Conservation (phyloP, 352 stramenopile species). For the Phytopythium montanum region DNA sequence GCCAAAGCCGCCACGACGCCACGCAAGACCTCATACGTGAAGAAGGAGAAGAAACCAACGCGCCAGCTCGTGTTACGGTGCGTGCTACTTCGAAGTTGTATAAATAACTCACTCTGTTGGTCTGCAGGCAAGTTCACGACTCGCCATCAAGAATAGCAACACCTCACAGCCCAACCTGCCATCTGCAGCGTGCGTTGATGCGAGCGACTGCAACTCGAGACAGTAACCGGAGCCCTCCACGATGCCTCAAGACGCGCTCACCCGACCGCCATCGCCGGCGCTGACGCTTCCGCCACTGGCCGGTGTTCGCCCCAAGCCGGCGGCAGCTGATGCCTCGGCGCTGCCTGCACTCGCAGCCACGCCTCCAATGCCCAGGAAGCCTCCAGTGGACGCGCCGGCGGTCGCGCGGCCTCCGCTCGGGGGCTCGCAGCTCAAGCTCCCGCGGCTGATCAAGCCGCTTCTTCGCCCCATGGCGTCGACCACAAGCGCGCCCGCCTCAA, state of each 20-base stretch:
- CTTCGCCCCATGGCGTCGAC: conserved; percentile 2
- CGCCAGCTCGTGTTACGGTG: background rate
- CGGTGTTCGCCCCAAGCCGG: background rate
- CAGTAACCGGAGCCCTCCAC: background rate
- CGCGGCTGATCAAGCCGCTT: conserved; percentile 30
- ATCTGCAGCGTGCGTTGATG: background rate
- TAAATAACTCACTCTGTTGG: background rate
- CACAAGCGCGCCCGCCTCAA: background rate
- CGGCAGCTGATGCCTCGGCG: background rate
- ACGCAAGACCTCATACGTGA: background rate
- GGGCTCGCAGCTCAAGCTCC: conserved; percentile 31
- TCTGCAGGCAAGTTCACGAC: background rate
- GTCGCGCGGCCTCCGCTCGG: background rate
- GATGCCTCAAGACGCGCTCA: conserved; percentile 3
- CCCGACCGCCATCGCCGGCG: background rate
- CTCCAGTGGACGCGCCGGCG: background rate
- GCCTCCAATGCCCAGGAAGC: background rate
- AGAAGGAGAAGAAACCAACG: background rate
- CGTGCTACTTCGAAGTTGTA: background rate
- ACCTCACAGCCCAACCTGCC: background rate
- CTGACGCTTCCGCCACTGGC: background rate
- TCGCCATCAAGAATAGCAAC: background rate
- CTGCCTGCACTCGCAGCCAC: background rate
- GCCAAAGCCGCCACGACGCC: background rate
- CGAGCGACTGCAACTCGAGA: background rate